phyloP scores from a whole-genome alignment of 1,139 yeast genomes.

The Lodderomyces metapsilosis region DNA sequence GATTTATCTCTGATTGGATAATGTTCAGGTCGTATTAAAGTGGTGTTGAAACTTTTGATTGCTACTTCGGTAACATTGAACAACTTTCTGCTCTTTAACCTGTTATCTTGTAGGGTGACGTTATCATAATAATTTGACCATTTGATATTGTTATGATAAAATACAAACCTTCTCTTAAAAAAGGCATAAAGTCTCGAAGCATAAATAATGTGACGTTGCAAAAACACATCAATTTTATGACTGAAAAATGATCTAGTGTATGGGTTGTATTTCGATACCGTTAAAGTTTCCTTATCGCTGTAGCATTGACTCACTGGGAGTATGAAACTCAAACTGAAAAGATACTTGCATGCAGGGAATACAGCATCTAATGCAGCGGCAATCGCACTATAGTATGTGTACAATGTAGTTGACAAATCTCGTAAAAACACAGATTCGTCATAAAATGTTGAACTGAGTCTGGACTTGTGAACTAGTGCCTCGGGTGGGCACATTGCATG shows the following conservation, averaged over 20 bases:
- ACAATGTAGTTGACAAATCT: conserved; percentile 22
- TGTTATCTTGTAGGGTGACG: conserved; percentile 10
- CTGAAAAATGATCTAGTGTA: conserved; percentile 13
- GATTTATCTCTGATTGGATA: conserved; percentile 22
- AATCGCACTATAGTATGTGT: conserved; percentile 25
- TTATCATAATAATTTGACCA: conserved; percentile 20
- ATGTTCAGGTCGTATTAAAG: conserved; percentile 33
- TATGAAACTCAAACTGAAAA: conserved; percentile 24
- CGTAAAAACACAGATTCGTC: conserved; percentile 17
- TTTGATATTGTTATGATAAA: conserved; percentile 19
- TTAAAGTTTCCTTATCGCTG: conserved; percentile 16
- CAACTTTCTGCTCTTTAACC: conserved; percentile 19
- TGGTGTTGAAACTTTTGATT: conserved; percentile 25
- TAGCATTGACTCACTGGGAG: conserved; percentile 17
- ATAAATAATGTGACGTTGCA: conserved; percentile 28
- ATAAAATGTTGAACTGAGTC: neutral
- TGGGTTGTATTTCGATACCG: conserved; percentile 15
- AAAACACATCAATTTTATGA: conserved; percentile 15
- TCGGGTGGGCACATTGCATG: conserved; percentile 22
- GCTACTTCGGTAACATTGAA: conserved; percentile 23
- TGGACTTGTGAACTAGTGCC: conserved; percentile 15
- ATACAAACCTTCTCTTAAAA: conserved; percentile 22
- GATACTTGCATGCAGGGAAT: conserved; percentile 25
- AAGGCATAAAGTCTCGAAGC: conserved; percentile 27
- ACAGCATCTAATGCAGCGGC: conserved; percentile 26